Percentiles rank a stretch among this genome's conserved stretches.
These are phyloP conservation scores for Pleurotus ostreatus DNA, from an alignment of 768 basidiomycete species.

Conservation along the genomic window DNA sequence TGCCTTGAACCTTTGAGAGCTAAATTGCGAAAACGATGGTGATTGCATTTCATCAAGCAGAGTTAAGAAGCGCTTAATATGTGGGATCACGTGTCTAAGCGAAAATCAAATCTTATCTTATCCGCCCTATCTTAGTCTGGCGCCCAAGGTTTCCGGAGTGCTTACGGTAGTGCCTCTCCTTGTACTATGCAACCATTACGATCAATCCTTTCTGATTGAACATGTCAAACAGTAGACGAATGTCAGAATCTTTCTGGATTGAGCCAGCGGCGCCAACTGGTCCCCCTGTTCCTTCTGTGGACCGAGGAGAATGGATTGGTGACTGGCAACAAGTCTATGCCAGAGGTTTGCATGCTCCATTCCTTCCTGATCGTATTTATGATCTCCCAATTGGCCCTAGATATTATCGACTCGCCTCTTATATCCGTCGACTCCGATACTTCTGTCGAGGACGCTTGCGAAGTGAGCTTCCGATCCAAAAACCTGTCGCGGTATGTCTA, in stretches of 20 bases:
- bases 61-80: too few species aligned
- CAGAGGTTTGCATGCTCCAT: slow-evolving; percentile 40
- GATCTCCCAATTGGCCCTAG: slow-evolving; percentile 26
- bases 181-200: too few species aligned
- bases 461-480: slow-evolving; percentile 38
- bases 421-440: slow-evolving; percentile 65
- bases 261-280: slow-evolving; percentile 18
- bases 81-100: too few species aligned
- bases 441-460: slow-evolving; percentile 80
- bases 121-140: too few species aligned
- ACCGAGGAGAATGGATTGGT: slow-evolving; percentile 46
- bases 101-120: too few species aligned
- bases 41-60: too few species aligned
- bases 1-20: too few species aligned
- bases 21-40: too few species aligned
- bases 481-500: background rate
- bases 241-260: slow-evolving; percentile 33
- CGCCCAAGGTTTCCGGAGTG: too few species aligned
- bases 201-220: background rate
- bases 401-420: slow-evolving; percentile 67
- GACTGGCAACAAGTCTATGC: slow-evolving; percentile 55
- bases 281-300: slow-evolving; percentile 21
- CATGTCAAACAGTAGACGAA: slow-evolving; percentile 33
- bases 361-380: background rate
- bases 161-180: too few species aligned